Evolutionary conservation across 2,329 filamentous ascomycete species (phyloP).

Genomic region (Mollisia scopiformis): DNA sequence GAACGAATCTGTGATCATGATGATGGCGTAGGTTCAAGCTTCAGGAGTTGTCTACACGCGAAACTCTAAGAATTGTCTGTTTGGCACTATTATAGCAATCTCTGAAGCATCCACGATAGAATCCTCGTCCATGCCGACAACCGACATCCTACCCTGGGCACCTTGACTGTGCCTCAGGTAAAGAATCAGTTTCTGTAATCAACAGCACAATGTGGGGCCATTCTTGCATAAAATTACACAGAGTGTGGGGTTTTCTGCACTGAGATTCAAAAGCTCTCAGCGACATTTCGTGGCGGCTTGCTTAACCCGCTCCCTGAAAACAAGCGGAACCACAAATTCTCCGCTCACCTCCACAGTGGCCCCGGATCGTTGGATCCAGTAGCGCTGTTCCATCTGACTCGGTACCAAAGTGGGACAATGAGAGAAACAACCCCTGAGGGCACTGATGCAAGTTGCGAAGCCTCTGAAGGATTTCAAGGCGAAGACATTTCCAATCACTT

Average conservation of each 20-base stretch:
- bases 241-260: background rate
- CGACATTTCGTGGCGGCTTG: background rate
- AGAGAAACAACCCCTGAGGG: background rate
- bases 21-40: background rate
- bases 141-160: background rate
- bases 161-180: background rate
- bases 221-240: background rate
- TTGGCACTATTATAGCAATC: background rate
- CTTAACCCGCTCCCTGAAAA: background rate
- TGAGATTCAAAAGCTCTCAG: background rate
- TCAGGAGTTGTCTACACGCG: background rate
- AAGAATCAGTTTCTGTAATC: too few relatives aligned
- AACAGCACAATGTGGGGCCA: background rate
- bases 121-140: background rate
- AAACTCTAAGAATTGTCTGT: background rate
- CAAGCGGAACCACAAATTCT: background rate
- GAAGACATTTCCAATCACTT: background rate
- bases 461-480: background rate
- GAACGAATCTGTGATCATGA: constrained; percentile 15
- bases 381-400: background rate
- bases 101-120: background rate
- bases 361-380: background rate
- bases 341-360: background rate
- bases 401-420: background rate
- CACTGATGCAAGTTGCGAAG: background rate